These are phyloP conservation scores for Neurospora africana DNA, from an alignment of 495 filamentous ascomycete genomes.

Conservation along the genomic window DNA sequence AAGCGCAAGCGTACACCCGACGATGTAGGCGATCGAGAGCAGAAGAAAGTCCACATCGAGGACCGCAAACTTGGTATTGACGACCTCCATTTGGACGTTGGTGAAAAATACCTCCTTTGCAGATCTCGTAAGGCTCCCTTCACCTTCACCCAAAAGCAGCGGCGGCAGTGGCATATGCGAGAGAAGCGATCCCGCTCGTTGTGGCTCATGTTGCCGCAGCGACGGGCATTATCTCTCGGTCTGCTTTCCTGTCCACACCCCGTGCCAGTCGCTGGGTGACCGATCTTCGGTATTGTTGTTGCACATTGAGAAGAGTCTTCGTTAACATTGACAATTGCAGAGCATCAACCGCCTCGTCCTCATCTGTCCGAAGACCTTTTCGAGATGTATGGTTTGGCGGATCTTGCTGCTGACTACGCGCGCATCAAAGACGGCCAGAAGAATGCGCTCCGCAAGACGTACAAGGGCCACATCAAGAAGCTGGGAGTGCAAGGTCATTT, in stretches of 20 bases:
- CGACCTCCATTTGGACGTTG: slow-evolving; percentile 45
- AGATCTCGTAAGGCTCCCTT: slow-evolving; percentile 51
- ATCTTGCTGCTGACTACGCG: slow-evolving; percentile 41
- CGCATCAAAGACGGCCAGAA: slow-evolving; percentile 46
- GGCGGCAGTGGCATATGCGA: background rate
- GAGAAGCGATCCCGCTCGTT: background rate
- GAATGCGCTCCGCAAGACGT: slow-evolving; percentile 47
- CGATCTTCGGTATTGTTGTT: slow-evolving; percentile 11
- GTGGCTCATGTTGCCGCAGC: background rate
- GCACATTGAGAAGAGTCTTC: slow-evolving; percentile 16
- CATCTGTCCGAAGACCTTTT: slow-evolving; percentile 40
- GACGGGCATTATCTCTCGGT: background rate
- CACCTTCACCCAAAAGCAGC: slow-evolving; percentile 8
- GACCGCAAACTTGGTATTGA: slow-evolving; percentile 42
- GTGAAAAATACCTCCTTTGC: slow-evolving; percentile 48
- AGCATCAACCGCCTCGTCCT: slow-evolving; percentile 31
- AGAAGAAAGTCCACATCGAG: slow-evolving; percentile 47
- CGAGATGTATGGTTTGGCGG: slow-evolving; percentile 36
- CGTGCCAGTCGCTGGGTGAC: slow-evolving; percentile 4
- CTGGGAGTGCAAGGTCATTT: slow-evolving; percentile 43
- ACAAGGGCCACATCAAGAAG: slow-evolving; percentile 48
- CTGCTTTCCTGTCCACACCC: background rate
- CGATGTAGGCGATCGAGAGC: slow-evolving; percentile 36
- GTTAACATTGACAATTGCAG: slow-evolving; percentile 43
- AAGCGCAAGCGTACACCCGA: slow-evolving; percentile 45